Conservation (phyloP, 805 yeast species). For the Wickerhamiella occidentalis region DNA sequence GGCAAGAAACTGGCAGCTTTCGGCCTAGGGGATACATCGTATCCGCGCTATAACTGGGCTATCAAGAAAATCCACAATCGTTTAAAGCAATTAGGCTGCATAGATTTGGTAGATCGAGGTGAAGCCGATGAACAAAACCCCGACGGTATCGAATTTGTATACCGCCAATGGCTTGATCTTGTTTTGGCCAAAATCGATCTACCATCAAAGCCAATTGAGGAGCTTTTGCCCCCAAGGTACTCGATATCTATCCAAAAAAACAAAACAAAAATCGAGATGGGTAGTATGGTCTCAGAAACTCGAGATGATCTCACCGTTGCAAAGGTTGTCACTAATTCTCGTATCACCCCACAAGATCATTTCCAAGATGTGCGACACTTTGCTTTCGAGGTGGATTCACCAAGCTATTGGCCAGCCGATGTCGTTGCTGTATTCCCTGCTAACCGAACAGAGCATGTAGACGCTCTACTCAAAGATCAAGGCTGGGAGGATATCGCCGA, state of each 20-base stretch:
- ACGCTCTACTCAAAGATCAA: slow-evolving; percentile 52
- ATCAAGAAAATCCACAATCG: slow-evolving; percentile 70
- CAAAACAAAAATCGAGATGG: slow-evolving; percentile 22
- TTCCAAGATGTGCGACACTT: slow-evolving; percentile 82
- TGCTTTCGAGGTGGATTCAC: slow-evolving; percentile 28
- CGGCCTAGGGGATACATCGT: slow-evolving; percentile 90
- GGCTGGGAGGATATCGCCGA: slow-evolving; percentile 69
- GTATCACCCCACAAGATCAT: slow-evolving; percentile 62
- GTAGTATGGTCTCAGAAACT: not conserved
- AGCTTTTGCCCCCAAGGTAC: slow-evolving; percentile 32
- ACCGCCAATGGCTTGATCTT: slow-evolving; percentile 56
- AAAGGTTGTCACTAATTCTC: slow-evolving; percentile 36
- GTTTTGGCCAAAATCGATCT: slow-evolving; percentile 34
- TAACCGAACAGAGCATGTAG: slow-evolving; percentile 54
- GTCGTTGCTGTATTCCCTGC: slow-evolving; percentile 64
- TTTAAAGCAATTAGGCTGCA: slow-evolving; percentile 68
- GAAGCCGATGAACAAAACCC: slow-evolving; percentile 83
- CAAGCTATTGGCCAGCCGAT: slow-evolving; percentile 63
- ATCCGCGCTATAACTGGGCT: slow-evolving; percentile 83
- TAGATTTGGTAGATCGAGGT: slow-evolving; percentile 55
- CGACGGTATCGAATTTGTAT: slow-evolving; percentile 60
- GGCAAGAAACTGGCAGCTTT: slow-evolving; percentile 58
- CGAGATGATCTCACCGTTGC: slow-evolving; percentile 16
- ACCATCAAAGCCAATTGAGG: slow-evolving; percentile 22
- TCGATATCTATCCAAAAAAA: not conserved